These are phyloP conservation scores for Apiospora saccharicola DNA, from an alignment of 2,329 filamentous ascomycete genomes.

Conservation along the genomic window DNA sequence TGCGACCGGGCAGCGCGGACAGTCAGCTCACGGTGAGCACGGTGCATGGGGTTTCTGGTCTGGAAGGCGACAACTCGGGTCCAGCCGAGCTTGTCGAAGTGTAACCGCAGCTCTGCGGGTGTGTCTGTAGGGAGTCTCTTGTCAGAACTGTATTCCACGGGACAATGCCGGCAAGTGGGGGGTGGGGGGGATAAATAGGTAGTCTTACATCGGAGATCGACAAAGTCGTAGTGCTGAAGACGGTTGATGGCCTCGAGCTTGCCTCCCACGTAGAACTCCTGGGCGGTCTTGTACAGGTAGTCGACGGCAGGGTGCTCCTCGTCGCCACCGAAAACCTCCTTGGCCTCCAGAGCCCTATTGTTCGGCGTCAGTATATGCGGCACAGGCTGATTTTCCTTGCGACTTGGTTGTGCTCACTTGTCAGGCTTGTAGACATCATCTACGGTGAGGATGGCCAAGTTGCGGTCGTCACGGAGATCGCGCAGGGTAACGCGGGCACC, in stretches of 20 bases:
- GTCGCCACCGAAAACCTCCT: conserved; percentile 91
- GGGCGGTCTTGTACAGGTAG: conserved; percentile 81
- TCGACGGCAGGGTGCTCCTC: conserved; percentile 92
- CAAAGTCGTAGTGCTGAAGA: conserved; percentile 98
- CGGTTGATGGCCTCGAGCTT: conserved; percentile 96
- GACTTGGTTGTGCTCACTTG: conserved; percentile 69
- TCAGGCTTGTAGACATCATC: conserved; percentile 95
- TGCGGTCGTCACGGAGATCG: conserved; percentile 95
- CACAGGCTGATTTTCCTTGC: neutral
- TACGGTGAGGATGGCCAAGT: conserved; percentile 93
- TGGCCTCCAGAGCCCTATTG: conserved; percentile 83
- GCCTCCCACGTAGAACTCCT: conserved; percentile 93
- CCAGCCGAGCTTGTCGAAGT: conserved; percentile 99
- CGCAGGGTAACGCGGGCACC: conserved; percentile 87
- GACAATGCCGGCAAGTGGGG: conserved; percentile 30
- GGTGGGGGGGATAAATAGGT: neutral
- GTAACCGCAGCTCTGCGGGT: conserved; percentile 89
- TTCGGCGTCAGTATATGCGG: neutral
- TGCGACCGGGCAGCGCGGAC: conserved; percentile 94
- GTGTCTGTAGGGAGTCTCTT: conserved; percentile 65
- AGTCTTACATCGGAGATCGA: conserved; percentile 84
- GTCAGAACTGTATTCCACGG: neutral
- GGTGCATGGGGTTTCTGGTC: conserved; percentile 99
- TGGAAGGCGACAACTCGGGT: conserved; percentile 98
- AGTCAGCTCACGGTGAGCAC: conserved; percentile 96